These are phyloP conservation scores for Wickerhamomyces queroliae DNA, from an alignment of 805 yeast species.

Conservation along the genomic window DNA sequence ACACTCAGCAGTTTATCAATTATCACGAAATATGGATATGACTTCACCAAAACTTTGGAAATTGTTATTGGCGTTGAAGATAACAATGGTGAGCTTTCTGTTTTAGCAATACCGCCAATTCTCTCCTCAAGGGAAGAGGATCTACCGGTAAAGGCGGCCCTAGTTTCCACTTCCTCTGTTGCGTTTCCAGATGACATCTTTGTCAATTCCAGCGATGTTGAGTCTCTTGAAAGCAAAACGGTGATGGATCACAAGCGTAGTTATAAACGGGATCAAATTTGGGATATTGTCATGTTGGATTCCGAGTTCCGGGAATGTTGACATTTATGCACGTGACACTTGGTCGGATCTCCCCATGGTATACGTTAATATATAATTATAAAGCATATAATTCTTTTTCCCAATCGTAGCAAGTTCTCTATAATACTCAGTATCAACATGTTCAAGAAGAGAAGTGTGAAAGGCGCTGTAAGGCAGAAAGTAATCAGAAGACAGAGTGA, in stretches of 20 bases:
- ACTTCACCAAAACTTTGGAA: conserved; percentile 71
- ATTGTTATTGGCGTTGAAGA: conserved; percentile 90
- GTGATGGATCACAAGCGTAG: too few relatives aligned
- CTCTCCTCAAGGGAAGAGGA: conserved; percentile 16
- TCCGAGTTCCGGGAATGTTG: too few relatives aligned
- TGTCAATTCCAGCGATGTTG: too few relatives aligned
- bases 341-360: too few relatives aligned
- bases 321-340: too few relatives aligned
- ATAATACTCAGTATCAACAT: too few relatives aligned
- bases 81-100: conserved; percentile 60
- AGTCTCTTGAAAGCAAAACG: too few relatives aligned
- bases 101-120: conserved; percentile 19
- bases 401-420: too few relatives aligned
- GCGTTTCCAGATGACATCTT: background rate
- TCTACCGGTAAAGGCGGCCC: conserved; percentile 36
- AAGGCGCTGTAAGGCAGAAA: conserved; percentile 11
- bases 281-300: background rate
- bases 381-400: too few relatives aligned
- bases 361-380: too few relatives aligned
- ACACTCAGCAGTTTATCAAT: conserved; percentile 66
- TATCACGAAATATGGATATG: conserved; percentile 80
- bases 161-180: conserved; percentile 26
- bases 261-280: background rate
- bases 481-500: conserved; percentile 4
- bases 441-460: conserved; percentile 34